Percentiles rank a stretch among this genome's conserved stretches.
These are phyloP conservation scores for Brettanomyces nanus DNA, from an alignment of 805 yeast species.

Conservation along the genomic window DNA sequence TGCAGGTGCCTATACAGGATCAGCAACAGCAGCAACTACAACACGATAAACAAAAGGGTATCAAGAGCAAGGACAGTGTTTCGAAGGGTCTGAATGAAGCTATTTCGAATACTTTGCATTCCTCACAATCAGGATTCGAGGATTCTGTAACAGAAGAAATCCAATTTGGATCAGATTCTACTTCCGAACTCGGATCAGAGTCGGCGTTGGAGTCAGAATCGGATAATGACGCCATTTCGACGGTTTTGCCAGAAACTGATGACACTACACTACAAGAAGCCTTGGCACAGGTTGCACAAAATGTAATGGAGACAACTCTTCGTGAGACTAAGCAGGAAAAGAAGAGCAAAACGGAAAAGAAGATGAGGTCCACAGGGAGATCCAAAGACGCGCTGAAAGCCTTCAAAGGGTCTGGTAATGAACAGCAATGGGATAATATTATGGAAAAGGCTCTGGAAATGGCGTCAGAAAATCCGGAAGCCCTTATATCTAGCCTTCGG, in stretches of 20 bases:
- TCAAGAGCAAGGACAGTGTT: no score
- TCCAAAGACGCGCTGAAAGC: neutral
- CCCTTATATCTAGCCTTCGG: conserved; percentile 30
- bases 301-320: conserved; percentile 35
- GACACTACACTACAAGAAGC: conserved; percentile 42
- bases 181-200: no score
- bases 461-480: conserved; percentile 60
- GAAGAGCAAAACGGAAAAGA: conserved; percentile 6
- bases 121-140: no score
- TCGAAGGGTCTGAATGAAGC: no score
- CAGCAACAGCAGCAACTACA: no score
- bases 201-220: no score
- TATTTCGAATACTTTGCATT: no score
- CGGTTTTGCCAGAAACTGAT: no score
- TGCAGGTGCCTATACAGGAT: conserved; percentile 2
- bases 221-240: no score
- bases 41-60: no score
- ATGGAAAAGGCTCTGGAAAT: conserved; percentile 69
- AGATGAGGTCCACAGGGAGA: neutral
- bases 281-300: conserved; percentile 46
- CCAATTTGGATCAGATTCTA: neutral
- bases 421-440: conserved; percentile 47
- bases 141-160: neutral
- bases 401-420: conserved; percentile 1
- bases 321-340: conserved; percentile 2